Conservation (phyloP, 148 eudicot genomes). For the Chenopodium berlandieri region DNA sequence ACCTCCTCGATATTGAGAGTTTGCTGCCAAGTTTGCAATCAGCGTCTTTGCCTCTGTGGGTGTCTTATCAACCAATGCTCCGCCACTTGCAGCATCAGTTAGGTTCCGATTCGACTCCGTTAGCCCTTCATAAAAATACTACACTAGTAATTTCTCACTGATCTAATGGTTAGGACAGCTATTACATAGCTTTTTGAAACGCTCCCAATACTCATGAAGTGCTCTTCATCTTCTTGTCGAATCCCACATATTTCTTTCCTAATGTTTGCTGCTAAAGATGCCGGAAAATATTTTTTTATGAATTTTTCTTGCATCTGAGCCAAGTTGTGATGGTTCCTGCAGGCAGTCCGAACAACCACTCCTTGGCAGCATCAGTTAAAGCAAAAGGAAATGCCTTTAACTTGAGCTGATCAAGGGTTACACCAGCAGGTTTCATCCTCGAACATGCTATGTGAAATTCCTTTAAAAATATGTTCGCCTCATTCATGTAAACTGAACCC, state of each 20-base stretch:
- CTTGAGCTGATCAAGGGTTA: not conserved
- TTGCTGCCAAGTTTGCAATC: not conserved
- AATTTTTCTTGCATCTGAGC: no score
- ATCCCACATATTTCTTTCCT: no score
- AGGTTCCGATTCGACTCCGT: not conserved
- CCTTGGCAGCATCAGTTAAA: not conserved
- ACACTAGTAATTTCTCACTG: no score
- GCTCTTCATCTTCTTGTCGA: no score
- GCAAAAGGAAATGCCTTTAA: not conserved
- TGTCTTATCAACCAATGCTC: conserved; percentile 23
- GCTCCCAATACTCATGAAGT: no score
- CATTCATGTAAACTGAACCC: not conserved
- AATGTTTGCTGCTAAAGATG: no score
- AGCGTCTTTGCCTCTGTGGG: not conserved
- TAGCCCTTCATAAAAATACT: conserved; percentile 3
- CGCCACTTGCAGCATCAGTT: conserved; percentile 20
- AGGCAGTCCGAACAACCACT: not conserved
- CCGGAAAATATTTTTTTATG: no score
- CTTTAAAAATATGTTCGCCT: not conserved
- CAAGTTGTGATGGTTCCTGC: no score
- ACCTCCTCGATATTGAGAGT: not conserved
- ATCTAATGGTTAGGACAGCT: no score
- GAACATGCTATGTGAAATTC: not conserved
- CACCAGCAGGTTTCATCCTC: not conserved
- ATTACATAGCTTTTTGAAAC: no score